Conservation (phyloP, 1,284 basidiomycete species). For the Xerocomus nothofagi region DNA sequence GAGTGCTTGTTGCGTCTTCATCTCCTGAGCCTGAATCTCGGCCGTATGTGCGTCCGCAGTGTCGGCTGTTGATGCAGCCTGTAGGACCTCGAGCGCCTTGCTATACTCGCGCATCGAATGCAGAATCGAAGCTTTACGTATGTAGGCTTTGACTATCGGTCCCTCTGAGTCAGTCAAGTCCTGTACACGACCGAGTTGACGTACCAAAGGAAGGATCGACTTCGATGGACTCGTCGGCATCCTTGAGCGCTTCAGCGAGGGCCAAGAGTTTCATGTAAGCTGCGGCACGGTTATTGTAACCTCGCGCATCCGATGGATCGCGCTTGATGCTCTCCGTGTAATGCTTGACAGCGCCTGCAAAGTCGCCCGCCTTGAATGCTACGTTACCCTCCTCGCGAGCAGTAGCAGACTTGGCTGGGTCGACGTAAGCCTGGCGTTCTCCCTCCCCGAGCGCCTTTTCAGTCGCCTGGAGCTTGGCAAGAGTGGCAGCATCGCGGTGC, state of each 20-base stretch:
- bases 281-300: slow-evolving; percentile 96
- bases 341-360: slow-evolving; percentile 87
- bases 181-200: slow-evolving; percentile 22
- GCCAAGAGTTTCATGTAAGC: slow-evolving; percentile 96
- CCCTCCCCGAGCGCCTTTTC: slow-evolving; percentile 81
- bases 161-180: neutral
- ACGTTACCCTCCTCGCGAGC: slow-evolving; percentile 93
- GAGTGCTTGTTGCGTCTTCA: slow-evolving; percentile 81
- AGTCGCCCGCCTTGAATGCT: slow-evolving; percentile 90
- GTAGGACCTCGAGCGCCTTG: slow-evolving; percentile 80
- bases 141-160: slow-evolving; percentile 88
- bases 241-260: slow-evolving; percentile 94
- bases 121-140: slow-evolving; percentile 89
- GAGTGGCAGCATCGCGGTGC: slow-evolving; percentile 92
- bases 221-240: slow-evolving; percentile 91
- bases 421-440: slow-evolving; percentile 84
- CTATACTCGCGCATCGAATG: slow-evolving; percentile 91
- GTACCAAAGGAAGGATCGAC: slow-evolving; percentile 83
- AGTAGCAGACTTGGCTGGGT: slow-evolving; percentile 80
- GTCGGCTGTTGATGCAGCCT: slow-evolving; percentile 76
- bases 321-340: slow-evolving; percentile 98
- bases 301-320: slow-evolving; percentile 85
- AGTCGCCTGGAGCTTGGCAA: slow-evolving; percentile 86
- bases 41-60: slow-evolving; percentile 73
- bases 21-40: slow-evolving; percentile 80